Conservation (phyloP, 139 green algal species). For the Chlamydomonas incerta region DNA sequence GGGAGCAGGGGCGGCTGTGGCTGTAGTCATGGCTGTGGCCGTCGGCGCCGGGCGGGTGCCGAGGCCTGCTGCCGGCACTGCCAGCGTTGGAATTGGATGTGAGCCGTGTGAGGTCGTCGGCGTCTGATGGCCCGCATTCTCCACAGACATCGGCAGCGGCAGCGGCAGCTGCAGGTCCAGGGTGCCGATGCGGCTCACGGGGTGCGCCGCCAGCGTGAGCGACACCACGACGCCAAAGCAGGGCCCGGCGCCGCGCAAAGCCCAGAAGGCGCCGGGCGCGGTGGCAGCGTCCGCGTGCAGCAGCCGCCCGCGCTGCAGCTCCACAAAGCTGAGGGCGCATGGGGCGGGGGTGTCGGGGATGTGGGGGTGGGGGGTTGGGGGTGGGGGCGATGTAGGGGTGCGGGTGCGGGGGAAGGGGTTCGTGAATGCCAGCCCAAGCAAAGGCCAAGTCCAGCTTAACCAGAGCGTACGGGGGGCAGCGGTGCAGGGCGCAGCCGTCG, state of each 20-base stretch:
- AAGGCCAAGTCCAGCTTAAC: too few relatives aligned
- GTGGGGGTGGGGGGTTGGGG: background rate
- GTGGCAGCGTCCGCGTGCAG: background rate
- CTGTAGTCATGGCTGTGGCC: too few relatives aligned
- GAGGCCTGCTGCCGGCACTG: too few relatives aligned
- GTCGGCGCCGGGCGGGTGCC: too few relatives aligned
- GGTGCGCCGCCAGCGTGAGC: background rate
- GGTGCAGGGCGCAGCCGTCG: too few relatives aligned
- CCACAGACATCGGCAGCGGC: background rate
- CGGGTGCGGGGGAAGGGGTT: too few relatives aligned
- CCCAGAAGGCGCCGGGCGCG: background rate
- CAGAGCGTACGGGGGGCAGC: too few relatives aligned
- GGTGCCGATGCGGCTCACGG: background rate
- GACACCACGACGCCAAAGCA: background rate
- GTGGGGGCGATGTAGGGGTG: too few relatives aligned
- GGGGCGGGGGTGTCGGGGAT: background rate
- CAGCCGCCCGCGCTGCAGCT: background rate
- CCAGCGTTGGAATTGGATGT: too few relatives aligned
- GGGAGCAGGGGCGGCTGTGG: background rate
- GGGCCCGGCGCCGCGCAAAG: slow-evolving; percentile 4
- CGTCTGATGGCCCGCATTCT: too few relatives aligned
- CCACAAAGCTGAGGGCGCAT: background rate
- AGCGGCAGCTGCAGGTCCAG: slow-evolving; percentile 1
- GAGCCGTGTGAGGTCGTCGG: too few relatives aligned
- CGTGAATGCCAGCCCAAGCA: too few relatives aligned